phyloP scores from a whole-genome alignment of 208 protist genomes.

The Trypanosomatidae sp. region DNA sequence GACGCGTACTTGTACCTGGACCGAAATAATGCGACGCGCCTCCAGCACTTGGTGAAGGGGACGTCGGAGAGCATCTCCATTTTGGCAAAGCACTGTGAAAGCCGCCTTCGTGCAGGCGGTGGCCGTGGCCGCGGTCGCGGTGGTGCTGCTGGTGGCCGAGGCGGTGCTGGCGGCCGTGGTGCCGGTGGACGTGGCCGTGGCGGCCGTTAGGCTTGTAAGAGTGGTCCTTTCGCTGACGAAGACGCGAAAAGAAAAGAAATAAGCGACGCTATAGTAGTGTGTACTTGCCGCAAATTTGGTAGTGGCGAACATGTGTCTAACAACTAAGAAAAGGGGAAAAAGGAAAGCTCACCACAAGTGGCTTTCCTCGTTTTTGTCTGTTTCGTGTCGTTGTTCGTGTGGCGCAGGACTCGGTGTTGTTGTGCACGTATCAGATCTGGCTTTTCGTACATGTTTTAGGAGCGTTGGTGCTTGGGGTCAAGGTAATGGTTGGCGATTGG shows the following conservation, averaged over 20 bases:
- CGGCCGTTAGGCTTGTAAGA: conserved; percentile 9
- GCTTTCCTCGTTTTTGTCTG: conserved; percentile 7
- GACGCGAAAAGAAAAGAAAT: background rate
- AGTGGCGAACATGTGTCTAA: background rate
- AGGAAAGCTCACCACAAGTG: background rate
- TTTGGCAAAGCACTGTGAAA: conserved; percentile 67
- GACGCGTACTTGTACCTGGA: conserved; percentile 82
- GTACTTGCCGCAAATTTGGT: too few relatives aligned
- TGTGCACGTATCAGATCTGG: background rate
- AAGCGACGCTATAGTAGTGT: background rate
- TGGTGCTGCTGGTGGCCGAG: conserved; percentile 34
- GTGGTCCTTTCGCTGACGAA: background rate
- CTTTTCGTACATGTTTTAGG: background rate
- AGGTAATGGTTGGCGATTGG: background rate
- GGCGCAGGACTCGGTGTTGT: background rate
- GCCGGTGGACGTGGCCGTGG: conserved; percentile 15
- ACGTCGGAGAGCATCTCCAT: conserved; percentile 60
- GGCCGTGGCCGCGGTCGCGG: conserved; percentile 50
- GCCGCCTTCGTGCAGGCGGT: conserved; percentile 44
- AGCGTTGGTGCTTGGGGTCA: background rate
- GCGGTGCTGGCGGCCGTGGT: conserved; percentile 31
- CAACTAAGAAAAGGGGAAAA: conserved; percentile 3
- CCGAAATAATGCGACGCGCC: conserved; percentile 73
- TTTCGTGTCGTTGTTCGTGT: background rate
- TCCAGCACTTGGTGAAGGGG: conserved; percentile 83